A percentile compares a stretch with the other conserved stretches of the same genome.
phyloP scores from a whole-genome alignment of 2,329 filamentous ascomycete genomes.

The Hypoxylon sp. region DNA sequence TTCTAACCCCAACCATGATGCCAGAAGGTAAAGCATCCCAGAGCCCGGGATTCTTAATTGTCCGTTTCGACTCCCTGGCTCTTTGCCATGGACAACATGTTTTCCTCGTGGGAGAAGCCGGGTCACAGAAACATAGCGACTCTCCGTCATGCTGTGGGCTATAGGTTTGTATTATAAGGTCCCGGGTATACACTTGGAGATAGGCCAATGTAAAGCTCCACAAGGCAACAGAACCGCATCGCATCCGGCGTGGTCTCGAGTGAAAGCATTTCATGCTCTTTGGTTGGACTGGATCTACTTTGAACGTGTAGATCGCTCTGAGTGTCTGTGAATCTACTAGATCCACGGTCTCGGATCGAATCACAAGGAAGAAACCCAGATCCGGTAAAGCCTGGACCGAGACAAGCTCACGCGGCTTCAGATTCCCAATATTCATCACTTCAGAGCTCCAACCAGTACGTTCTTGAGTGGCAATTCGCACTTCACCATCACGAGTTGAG shows the following conservation, averaged over 20 bases:
- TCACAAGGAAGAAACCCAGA: constrained; percentile 73
- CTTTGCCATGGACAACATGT: constrained; percentile 67
- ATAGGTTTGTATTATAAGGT: constrained; percentile 77
- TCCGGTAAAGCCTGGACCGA: constrained; percentile 72
- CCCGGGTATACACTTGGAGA: constrained; percentile 69
- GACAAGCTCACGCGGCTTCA: constrained; percentile 63
- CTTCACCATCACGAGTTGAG: constrained; percentile 53
- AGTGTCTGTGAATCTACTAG: constrained; percentile 72
- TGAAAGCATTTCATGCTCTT: constrained; percentile 74
- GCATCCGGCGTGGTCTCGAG: constrained; percentile 65
- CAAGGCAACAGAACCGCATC: constrained; percentile 70
- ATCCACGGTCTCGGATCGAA: constrained; percentile 69
- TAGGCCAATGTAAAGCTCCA: constrained; percentile 76
- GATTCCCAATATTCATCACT: constrained; percentile 59
- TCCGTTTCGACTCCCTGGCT: constrained; percentile 66
- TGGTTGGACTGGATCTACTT: constrained; percentile 70
- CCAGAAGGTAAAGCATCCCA: constrained; percentile 76
- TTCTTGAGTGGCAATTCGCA: constrained; percentile 53
- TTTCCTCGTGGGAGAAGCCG: constrained; percentile 57
- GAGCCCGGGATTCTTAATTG: constrained; percentile 72
- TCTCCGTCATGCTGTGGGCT: constrained; percentile 66
- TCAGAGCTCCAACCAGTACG: constrained; percentile 65
- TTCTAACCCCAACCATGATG: constrained; percentile 74
- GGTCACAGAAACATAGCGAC: constrained; percentile 70
- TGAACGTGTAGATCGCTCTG: constrained; percentile 73